phyloP scores from a whole-genome alignment of 1,284 basidiomycete genomes.

The Trichosporon asahii region DNA sequence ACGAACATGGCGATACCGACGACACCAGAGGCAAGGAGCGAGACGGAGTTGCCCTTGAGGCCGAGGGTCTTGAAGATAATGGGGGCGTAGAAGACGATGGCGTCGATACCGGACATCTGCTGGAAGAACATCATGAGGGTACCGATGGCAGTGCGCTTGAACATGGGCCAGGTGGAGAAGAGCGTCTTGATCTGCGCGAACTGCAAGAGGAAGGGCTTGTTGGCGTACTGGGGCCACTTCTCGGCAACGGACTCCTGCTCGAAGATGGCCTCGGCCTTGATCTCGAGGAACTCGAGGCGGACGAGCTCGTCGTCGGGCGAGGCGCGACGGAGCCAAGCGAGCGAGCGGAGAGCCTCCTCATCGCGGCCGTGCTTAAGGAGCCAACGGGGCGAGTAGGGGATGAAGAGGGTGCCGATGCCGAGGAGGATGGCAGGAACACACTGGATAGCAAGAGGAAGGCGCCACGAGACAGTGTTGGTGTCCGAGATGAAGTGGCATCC shows the following conservation, averaged over 20 bases:
- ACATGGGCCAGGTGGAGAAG: slow-evolving; percentile 27
- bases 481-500: slow-evolving; percentile 61
- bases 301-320: slow-evolving; percentile 62
- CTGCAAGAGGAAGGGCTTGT: slow-evolving; percentile 19
- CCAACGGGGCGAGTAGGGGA: slow-evolving; percentile 61
- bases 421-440: slow-evolving; percentile 58
- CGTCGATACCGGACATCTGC: slow-evolving; percentile 41
- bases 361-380: slow-evolving; percentile 62
- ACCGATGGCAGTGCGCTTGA: slow-evolving; percentile 43
- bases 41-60: slow-evolving; percentile 34
- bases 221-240: slow-evolving; percentile 22
- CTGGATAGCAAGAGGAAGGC: slow-evolving; percentile 70
- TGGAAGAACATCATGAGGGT: slow-evolving; percentile 49
- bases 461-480: slow-evolving; percentile 63
- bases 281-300: slow-evolving; percentile 73
- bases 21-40: slow-evolving; percentile 46
- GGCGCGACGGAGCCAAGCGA: slow-evolving; percentile 60
- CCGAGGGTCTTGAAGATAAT: slow-evolving; percentile 28
- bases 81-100: slow-evolving; percentile 31
- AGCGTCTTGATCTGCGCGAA: slow-evolving; percentile 21
- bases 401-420: slow-evolving; percentile 50
- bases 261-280: slow-evolving; percentile 68
- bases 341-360: slow-evolving; percentile 63
- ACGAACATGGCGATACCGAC: slow-evolving; percentile 45
- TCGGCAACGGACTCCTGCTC: slow-evolving; percentile 23